Conservation (phyloP, 306 rosid genomes). For the Psophocarpus tetragonolobus region DNA sequence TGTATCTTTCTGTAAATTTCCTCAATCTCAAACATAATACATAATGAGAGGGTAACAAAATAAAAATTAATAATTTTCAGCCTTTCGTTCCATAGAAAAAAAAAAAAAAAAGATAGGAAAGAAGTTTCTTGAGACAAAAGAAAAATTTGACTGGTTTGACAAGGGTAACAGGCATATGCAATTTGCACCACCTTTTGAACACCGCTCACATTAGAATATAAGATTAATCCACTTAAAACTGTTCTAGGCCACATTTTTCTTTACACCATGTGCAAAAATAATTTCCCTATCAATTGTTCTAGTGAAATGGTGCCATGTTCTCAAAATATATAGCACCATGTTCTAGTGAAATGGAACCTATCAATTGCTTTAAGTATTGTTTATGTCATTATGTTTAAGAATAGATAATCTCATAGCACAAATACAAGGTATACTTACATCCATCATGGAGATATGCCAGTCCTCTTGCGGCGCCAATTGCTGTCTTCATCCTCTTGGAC, state of each 20-base stretch:
- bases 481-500: slow-evolving; percentile 77
- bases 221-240: neutral
- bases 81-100: neutral
- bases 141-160: neutral
- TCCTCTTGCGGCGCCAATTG: slow-evolving; percentile 91
- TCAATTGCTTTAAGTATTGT: neutral
- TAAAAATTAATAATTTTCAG: neutral
- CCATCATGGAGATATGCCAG: slow-evolving; percentile 89
- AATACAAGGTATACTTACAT: slow-evolving; percentile 52
- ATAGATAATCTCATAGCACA: neutral
- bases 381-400: no score
- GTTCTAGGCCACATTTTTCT: neutral
- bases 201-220: neutral
- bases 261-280: neutral
- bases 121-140: neutral
- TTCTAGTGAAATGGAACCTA: neutral
- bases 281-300: slow-evolving; percentile 1
- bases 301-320: neutral
- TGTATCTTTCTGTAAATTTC: neutral
- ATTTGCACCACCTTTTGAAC: neutral
- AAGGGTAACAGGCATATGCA: neutral
- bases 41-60: neutral
- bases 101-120: no score
- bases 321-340: no score
- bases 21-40: neutral